phyloP scores from a whole-genome alignment of 371 early-diverging fungal species.

The Circinella minor region DNA sequence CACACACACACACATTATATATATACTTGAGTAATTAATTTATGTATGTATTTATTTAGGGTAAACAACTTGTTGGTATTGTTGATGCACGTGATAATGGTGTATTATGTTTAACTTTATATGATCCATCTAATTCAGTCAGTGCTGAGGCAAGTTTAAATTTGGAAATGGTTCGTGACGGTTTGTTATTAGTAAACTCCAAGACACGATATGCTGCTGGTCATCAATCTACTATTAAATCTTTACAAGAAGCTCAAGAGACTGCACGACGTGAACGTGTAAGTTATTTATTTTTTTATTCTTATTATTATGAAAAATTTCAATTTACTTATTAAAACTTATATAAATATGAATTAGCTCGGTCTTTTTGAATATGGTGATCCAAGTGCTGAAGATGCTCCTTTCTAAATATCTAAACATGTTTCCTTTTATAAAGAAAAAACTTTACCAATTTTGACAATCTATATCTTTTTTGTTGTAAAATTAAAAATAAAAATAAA shows the following conservation, averaged over 20 bases:
- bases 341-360: slow-evolving; percentile 34
- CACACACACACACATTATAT: background rate
- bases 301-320: background rate
- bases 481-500: background rate
- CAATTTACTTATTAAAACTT: background rate
- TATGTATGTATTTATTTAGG: slow-evolving; percentile 34
- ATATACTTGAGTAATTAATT: background rate
- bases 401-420: background rate
- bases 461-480: background rate
- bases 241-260: slow-evolving; percentile 44
- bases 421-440: too few relatives aligned
- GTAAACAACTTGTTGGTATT: slow-evolving; percentile 77
- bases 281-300: slow-evolving; percentile 27
- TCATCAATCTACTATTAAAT: slow-evolving; percentile 59
- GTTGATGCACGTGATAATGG: slow-evolving; percentile 68
- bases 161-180: slow-evolving; percentile 78
- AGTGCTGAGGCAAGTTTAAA: slow-evolving; percentile 77
- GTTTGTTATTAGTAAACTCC: slow-evolving; percentile 71
- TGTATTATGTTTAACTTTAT: slow-evolving; percentile 74
- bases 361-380: slow-evolving; percentile 94
- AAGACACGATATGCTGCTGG: slow-evolving; percentile 58
- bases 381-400: slow-evolving; percentile 21
- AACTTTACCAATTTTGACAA: background rate
- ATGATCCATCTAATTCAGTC: slow-evolving; percentile 64
- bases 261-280: slow-evolving; percentile 64